Evolutionary conservation across 1,284 basidiomycete genomes (phyloP).

Genomic region (Fereydounia khargensis): DNA sequence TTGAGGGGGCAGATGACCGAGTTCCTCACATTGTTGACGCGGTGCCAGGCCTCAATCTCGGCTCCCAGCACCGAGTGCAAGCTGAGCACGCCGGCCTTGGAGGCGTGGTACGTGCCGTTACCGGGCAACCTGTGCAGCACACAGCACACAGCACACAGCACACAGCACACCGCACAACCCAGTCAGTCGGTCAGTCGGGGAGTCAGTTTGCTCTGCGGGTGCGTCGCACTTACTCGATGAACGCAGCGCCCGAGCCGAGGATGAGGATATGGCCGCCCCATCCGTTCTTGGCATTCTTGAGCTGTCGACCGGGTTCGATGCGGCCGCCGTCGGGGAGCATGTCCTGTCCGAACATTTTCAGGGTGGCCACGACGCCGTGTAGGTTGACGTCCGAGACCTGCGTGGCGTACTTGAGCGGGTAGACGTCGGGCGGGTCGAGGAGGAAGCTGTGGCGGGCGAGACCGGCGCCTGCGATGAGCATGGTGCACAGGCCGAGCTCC

Average conservation of each 20-base stretch:
- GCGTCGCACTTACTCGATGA: constrained; percentile 12
- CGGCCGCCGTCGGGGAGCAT: constrained; percentile 33
- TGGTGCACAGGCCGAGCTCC: constrained; percentile 32
- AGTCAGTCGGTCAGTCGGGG: neutral
- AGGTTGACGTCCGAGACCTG: constrained; percentile 37
- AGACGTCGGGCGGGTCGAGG: constrained; percentile 33
- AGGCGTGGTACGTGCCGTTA: constrained; percentile 35
- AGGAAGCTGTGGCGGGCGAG: constrained; percentile 34
- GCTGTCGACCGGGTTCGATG: constrained; percentile 12
- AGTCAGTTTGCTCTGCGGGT: neutral
- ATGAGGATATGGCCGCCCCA: constrained; percentile 44
- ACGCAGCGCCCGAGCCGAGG: constrained; percentile 36
- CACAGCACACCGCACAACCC: no score
- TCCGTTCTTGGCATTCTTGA: constrained; percentile 27
- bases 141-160: neutral
- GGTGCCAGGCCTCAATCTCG: constrained; percentile 36
- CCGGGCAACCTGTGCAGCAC: constrained; percentile 16
- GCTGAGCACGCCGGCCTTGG: constrained; percentile 35
- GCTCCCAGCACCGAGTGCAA: constrained; percentile 25
- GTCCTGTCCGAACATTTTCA: constrained; percentile 44
- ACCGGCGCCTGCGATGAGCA: constrained; percentile 37
- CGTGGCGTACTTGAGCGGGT: constrained; percentile 20
- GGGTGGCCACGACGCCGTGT: constrained; percentile 24
- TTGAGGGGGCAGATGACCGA: constrained; percentile 41
- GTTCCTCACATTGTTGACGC: constrained; percentile 32